Percentiles rank a stretch among this genome's conserved stretches.
Conservation (phyloP, 2,329 filamentous ascomycete genomes). For the Fusarium zealandicum region DNA sequence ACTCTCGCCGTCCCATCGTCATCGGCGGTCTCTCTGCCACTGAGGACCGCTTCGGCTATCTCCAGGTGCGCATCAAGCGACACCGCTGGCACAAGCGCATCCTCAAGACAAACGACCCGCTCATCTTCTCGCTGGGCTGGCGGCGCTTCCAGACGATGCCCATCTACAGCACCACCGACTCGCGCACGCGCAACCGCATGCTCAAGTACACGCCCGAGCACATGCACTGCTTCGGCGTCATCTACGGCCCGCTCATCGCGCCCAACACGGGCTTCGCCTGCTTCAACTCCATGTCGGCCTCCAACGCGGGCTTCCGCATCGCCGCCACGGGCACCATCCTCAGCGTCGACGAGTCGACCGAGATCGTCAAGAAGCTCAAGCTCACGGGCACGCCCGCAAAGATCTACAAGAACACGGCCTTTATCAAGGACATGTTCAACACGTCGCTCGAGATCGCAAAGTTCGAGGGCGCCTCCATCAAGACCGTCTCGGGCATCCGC, state of each 20-base stretch:
- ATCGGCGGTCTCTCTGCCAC: slow-evolving; percentile 92
- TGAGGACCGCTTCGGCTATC: slow-evolving; percentile 93
- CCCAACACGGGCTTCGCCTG: slow-evolving; percentile 96
- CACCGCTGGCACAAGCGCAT: slow-evolving; percentile 99
- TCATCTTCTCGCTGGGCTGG: slow-evolving; percentile 98
- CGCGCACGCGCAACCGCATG: slow-evolving; percentile 93
- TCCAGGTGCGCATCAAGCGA: slow-evolving; percentile 95
- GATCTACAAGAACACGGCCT: slow-evolving; percentile 99
- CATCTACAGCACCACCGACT: slow-evolving; percentile 94
- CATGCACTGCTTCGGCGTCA: slow-evolving; percentile 97
- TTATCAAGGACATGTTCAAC: slow-evolving; percentile 99
- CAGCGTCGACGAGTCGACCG: slow-evolving; percentile 91
- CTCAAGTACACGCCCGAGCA: slow-evolving; percentile 99
- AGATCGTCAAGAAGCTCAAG: slow-evolving; percentile 99
- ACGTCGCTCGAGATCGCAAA: slow-evolving; percentile 93
- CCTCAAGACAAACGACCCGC: slow-evolving; percentile 94
- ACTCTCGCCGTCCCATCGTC: slow-evolving; percentile 81
- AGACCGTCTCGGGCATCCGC: slow-evolving; percentile 92
- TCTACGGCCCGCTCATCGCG: slow-evolving; percentile 93
- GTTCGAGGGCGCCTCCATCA: slow-evolving; percentile 94
- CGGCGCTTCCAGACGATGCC: slow-evolving; percentile 91
- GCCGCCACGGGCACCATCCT: slow-evolving; percentile 93
- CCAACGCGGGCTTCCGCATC: slow-evolving; percentile 89
- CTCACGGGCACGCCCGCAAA: slow-evolving; percentile 93
- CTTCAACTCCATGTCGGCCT: slow-evolving; percentile 86